These are phyloP conservation scores for Ustilago nuda DNA, from an alignment of 1,284 basidiomycete genomes.

Conservation along the genomic window DNA sequence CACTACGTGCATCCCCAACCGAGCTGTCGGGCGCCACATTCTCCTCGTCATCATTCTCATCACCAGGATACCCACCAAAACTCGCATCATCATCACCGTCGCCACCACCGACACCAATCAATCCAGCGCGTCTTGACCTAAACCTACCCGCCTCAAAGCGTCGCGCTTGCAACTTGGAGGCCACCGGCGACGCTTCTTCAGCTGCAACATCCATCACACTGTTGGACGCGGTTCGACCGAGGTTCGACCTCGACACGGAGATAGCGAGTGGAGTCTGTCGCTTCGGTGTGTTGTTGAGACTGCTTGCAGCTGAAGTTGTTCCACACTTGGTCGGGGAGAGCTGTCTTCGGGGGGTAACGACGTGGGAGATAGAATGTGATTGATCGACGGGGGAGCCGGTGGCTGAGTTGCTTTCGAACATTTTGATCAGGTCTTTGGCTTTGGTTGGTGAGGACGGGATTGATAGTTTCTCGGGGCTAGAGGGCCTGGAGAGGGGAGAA, in stretches of 20 bases:
- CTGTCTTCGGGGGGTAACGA: conserved; percentile 21
- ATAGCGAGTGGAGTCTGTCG: conserved; percentile 25
- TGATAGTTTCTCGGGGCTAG: conserved; percentile 34
- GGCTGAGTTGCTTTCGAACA: conserved; percentile 54
- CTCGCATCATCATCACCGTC: conserved; percentile 20
- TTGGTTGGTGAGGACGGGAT: conserved; percentile 52
- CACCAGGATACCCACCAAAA: conserved; percentile 12
- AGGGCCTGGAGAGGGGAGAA: conserved; percentile 17
- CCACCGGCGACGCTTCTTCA: conserved; percentile 25
- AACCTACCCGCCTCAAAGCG: conserved; percentile 32
- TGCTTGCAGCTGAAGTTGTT: conserved; percentile 3
- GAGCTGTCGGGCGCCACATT: conserved; percentile 28
- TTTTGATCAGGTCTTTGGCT: conserved; percentile 56
- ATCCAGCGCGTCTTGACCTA: conserved; percentile 28
- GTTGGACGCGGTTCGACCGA: conserved; percentile 21
- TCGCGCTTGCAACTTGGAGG: conserved; percentile 32
- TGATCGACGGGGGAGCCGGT: conserved; percentile 31
- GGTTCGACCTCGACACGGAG: conserved; percentile 39
- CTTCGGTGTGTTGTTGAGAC: conserved; percentile 32
- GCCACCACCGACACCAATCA: conserved; percentile 28
- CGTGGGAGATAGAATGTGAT: conserved; percentile 20
- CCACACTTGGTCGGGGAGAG: conserved; percentile 29
- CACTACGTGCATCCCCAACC: conserved; percentile 13
- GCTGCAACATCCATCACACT: conserved; percentile 1
- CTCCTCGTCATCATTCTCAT: conserved; percentile 36